phyloP scores from a whole-genome alignment of 1,284 basidiomycete species.

The Hortiboletus rubellus region DNA sequence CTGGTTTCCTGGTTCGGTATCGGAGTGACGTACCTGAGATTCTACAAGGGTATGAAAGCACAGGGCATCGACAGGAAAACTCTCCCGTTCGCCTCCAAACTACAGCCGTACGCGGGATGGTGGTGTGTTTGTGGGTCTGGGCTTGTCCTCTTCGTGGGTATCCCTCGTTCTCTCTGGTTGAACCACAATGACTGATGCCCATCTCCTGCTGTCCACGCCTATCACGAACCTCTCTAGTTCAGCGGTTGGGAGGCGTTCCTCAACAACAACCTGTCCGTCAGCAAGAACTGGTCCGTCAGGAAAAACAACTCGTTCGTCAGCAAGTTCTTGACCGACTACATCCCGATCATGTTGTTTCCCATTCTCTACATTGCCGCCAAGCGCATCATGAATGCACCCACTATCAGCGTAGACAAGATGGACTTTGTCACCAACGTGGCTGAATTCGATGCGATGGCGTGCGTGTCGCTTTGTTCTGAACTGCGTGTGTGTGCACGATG shows the following conservation, averaged over 20 bases:
- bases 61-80: slow-evolving; percentile 34
- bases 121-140: slow-evolving; percentile 38
- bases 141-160: slow-evolving; percentile 43
- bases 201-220: no score
- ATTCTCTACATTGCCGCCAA: slow-evolving; percentile 53
- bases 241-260: slow-evolving; percentile 48
- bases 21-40: slow-evolving; percentile 31
- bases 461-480: slow-evolving; percentile 3
- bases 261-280: slow-evolving; percentile 36
- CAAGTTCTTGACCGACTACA: slow-evolving; percentile 52
- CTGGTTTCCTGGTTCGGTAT: slow-evolving; percentile 67
- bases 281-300: slow-evolving; percentile 36
- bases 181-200: no score
- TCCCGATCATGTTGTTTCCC: slow-evolving; percentile 62
- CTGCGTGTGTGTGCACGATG: no score
- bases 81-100: slow-evolving; percentile 49
- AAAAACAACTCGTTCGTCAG: slow-evolving; percentile 35
- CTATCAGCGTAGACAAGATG: slow-evolving; percentile 48
- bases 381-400: slow-evolving; percentile 40
- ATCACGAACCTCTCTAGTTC: slow-evolving; percentile 31
- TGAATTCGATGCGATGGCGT: slow-evolving; percentile 53
- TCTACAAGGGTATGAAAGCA: no score
- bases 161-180: neutral
- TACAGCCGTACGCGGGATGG: slow-evolving; percentile 53
- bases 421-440: slow-evolving; percentile 56